A percentile compares a stretch with the other conserved stretches of the same genome.
Evolutionary conservation across 345 rosid species (phyloP).

Genomic region (Rhizophora mangle): DNA sequence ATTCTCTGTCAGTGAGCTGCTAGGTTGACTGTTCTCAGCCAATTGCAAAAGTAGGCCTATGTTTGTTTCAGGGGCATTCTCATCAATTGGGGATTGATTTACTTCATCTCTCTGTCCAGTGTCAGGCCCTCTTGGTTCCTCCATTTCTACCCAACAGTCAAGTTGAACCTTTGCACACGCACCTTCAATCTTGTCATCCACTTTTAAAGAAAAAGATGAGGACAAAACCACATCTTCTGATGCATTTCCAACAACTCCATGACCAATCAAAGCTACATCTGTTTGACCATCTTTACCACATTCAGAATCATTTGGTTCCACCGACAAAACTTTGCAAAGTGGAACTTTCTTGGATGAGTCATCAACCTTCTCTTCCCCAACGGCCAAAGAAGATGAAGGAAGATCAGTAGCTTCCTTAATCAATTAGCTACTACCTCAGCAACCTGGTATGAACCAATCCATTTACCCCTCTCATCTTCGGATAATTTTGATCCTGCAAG

Average conservation of each 20-base stretch:
- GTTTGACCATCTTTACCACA: background rate
- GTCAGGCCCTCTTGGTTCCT: background rate
- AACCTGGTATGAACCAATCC: background rate
- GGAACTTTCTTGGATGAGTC: too few species aligned
- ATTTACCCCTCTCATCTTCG: background rate
- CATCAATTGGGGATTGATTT: background rate
- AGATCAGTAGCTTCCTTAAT: background rate
- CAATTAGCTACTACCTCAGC: background rate
- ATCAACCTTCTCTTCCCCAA: background rate
- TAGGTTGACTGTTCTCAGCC: slow-evolving; percentile 1
- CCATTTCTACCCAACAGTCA: background rate
- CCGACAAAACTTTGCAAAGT: too few species aligned
- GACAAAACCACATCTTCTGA: too few species aligned
- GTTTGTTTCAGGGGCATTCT: background rate
- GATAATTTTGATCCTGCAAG: background rate
- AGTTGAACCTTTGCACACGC: background rate
- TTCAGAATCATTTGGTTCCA: background rate
- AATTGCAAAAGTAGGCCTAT: background rate
- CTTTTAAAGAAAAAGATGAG: background rate
- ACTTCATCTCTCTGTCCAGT: background rate
- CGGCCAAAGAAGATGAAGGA: background rate
- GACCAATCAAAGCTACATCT: background rate
- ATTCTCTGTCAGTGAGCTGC: slow-evolving; percentile 8
- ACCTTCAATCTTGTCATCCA: background rate
- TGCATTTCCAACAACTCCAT: too few species aligned